Percentiles rank a stretch among this genome's conserved stretches.
phyloP scores from a whole-genome alignment of 2,329 filamentous ascomycete species.

The Exophiala phaeomuriformis region DNA sequence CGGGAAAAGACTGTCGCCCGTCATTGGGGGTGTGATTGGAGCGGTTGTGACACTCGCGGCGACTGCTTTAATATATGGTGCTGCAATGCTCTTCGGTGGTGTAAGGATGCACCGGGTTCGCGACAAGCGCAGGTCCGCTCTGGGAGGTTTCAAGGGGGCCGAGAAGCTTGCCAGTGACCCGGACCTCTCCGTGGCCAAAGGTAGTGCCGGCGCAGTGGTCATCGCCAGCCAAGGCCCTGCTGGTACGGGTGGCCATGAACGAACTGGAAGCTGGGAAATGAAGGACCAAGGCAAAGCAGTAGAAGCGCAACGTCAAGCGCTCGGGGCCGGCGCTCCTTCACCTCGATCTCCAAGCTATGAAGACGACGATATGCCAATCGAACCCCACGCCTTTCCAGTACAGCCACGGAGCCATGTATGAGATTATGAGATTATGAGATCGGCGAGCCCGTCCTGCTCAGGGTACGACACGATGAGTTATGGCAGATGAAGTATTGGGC shows the following conservation, averaged over 20 bases:
- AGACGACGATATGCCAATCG: constrained; percentile 36
- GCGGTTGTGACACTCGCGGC: constrained; percentile 46
- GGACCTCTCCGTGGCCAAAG: constrained; percentile 44
- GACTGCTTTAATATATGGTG: constrained; percentile 36
- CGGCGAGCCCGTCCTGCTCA: too few species aligned
- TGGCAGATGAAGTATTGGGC: too few species aligned
- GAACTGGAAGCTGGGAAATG: constrained; percentile 53
- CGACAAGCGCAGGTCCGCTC: constrained; percentile 31
- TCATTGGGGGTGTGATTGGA: constrained; percentile 50
- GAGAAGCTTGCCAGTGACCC: constrained; percentile 49
- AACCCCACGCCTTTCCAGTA: constrained; percentile 39
- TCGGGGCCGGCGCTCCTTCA: constrained; percentile 5
- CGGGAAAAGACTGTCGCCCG: constrained; percentile 30
- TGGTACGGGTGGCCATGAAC: constrained; percentile 42
- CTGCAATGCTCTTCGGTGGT: constrained; percentile 40
- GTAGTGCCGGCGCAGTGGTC: constrained; percentile 33
- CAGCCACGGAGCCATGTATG: constrained; percentile 44
- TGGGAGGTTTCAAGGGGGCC: constrained; percentile 52
- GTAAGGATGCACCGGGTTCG: constrained; percentile 37
- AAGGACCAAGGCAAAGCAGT: constrained; percentile 27
- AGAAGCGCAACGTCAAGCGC: constrained; percentile 15
- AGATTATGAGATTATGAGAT: neutral
- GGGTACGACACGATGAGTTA: neutral
- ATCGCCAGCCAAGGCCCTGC: constrained; percentile 27
- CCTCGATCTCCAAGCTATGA: constrained; percentile 39